These are phyloP conservation scores for Nicotiana sylvestris DNA, from an alignment of 257 asterid species.

Conservation along the genomic window DNA sequence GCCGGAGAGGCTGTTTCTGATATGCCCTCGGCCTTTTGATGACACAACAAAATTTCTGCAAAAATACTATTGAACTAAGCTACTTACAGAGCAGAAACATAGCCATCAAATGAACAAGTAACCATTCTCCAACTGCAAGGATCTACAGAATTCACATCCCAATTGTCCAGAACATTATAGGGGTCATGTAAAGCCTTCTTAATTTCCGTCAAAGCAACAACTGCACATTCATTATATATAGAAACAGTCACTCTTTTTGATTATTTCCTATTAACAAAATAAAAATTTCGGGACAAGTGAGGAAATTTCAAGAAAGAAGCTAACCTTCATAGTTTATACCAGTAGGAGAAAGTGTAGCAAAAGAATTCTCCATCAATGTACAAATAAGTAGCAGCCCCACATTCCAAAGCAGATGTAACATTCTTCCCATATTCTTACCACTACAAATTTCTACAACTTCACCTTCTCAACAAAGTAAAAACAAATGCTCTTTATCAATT, in stretches of 20 bases:
- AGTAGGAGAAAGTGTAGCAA: constrained; percentile 89
- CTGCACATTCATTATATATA: constrained; percentile 34
- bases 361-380: constrained; percentile 46
- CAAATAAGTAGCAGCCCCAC: constrained; percentile 38
- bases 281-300: not conserved
- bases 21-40: not conserved
- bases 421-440: constrained; percentile 42
- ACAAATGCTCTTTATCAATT: constrained; percentile 3
- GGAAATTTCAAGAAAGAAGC: constrained; percentile 17
- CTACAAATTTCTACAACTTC: constrained; percentile 12
- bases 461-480: constrained; percentile 31
- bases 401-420: constrained; percentile 28
- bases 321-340: constrained; percentile 96
- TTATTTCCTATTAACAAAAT: not conserved
- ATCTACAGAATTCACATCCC: constrained; percentile 96
- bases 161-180: constrained; percentile 71
- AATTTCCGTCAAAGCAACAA: constrained; percentile 84
- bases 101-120: constrained; percentile 74
- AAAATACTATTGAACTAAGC: not conserved
- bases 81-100: constrained; percentile 87
- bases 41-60: not conserved
- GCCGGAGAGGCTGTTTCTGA: too few species aligned
- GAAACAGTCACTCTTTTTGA: not conserved
- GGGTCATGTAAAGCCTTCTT: constrained; percentile 74
- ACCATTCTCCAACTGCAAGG: constrained; percentile 99